Evolutionary conservation across 345 rosid genomes (phyloP), one percentile per base, ranked within the genome.

Genomic region (Hirschfeldia incana): DNA sequence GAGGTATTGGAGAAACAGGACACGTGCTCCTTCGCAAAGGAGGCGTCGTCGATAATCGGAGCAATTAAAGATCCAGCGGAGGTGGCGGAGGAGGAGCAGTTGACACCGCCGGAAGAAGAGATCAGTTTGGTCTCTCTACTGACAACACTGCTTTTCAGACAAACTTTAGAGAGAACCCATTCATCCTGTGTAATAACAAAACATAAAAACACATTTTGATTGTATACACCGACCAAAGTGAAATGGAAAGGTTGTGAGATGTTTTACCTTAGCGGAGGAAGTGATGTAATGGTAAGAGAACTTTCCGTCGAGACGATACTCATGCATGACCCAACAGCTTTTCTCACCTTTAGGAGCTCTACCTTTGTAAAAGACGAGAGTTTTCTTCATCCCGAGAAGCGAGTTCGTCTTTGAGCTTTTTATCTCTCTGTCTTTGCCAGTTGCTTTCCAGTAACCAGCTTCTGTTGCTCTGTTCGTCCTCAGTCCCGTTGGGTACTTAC

Each of bases 1-100:
- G 85, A 83, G 71, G 74, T 84, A 82, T 89, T 95, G 99, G 98
- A 95, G 99, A 95, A 95, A 93, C 98, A 95, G 99, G 99, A 91
- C 98, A 95, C 98, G 99, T 95, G 99, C 98, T 89, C 90, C 15
- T 81, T 58, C 5, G 74, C 69, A 32, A 63, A 74, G 58, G 53
- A 59, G 8, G 49, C 69, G 6, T 69, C 69, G 6, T 69, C 71
- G 1, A 75, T 69, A 6, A 68, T 21, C 67, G 79, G 79, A 30
- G 79, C 72, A 15, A 39, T 68, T 1, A 34, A 28, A 65, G 80
- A 80, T 5, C 71, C 78, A 70, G 85, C 60, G 46, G 87, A 70
- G 72, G 85, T 49, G 39, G 87, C 70, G 2, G 87, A 80, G 17
- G 87, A 82, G 72, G 27, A 49, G 57, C 27, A 28, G 30, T 15